Conservation (phyloP, 805 yeast genomes). For the Wilhelminamyces savonicus region DNA sequence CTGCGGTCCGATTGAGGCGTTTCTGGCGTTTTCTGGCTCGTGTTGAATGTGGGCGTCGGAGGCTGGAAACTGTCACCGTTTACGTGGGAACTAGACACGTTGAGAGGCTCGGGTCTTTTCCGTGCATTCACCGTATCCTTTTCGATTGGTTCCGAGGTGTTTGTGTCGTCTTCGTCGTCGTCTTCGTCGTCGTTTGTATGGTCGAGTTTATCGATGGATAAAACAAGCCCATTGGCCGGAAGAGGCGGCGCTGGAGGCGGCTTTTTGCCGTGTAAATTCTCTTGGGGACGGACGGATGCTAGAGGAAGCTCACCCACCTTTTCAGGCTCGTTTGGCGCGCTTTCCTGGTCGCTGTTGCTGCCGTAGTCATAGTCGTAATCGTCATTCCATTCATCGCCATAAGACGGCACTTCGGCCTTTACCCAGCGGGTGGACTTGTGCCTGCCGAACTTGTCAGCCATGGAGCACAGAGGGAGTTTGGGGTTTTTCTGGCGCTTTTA, state of each 20-base stretch:
- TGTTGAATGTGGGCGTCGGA: slow-evolving; percentile 23
- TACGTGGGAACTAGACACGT: neutral
- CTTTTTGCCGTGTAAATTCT: neutral
- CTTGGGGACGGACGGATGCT: neutral
- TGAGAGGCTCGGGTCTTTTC: neutral
- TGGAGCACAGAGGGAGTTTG: no score
- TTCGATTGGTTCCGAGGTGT: no score
- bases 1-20: slow-evolving; percentile 32
- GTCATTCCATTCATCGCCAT: slow-evolving; percentile 38
- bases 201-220: slow-evolving; percentile 27
- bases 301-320: no score
- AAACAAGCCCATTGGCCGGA: no score
- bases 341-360: no score
- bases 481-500: no score
- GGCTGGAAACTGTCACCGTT: slow-evolving; percentile 9
- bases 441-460: slow-evolving; percentile 34
- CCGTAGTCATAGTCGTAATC: slow-evolving; percentile 21
- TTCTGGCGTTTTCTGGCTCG: slow-evolving; percentile 14
- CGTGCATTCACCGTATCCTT: no score
- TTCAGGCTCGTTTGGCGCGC: no score
- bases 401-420: slow-evolving; percentile 34
- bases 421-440: slow-evolving; percentile 41
- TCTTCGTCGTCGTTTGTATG: slow-evolving; percentile 12
- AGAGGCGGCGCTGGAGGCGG: neutral
- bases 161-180: neutral